Evolutionary conservation across 2,329 filamentous ascomycete genomes (phyloP), one percentile per base, ranked within the genome.

Genomic region (Colletotrichum sp.): DNA sequence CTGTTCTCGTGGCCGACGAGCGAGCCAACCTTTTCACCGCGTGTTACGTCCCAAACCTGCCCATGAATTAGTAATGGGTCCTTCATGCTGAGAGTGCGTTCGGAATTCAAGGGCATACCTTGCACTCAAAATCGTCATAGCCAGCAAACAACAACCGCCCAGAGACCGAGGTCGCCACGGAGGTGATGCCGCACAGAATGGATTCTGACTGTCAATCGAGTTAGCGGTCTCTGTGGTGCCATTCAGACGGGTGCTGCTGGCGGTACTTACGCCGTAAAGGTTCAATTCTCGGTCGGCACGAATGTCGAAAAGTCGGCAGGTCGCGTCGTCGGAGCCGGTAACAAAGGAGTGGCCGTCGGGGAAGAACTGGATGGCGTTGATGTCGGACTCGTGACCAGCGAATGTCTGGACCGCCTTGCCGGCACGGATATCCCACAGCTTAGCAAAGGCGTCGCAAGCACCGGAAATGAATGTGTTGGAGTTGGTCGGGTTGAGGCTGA

Each of bases 351-450:
- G 98, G 77, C 97, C 97, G 83, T 98, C 97, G 70, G 97, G 97
- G 93, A 98, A 98, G 89, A 98, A 99, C 85, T 98, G 97, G 79
- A 99, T 98, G 81, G 97, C 97, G 86, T 99, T 99, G 89, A 99
- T 99, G 83, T 99, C 97, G 60, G 96, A 98, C 87, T 98, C 97
- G 87, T 98, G 97, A 32, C 97, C 97, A 69, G 97, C 96, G 85
- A 99, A 99, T 3, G 97, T 99, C 89, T 99, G 97, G 68, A 98
- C 96, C 79, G 97, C 97, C 90, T 98, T 98, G 82, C 97, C 96
- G 79, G 97, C 96, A 83, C 97, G 95, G 80, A 98, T 98, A 88
- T 99, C 97, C 97, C 97, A 99, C 73, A 99, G 89, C 88, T 99
- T 99, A 74, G 97, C 97, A 83, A 98, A 99, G 18, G 96, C 96